These are phyloP conservation scores for Elaeis oleifera DNA, from an alignment of 202 grass and related monocot genomes.

Conservation along the genomic window DNA sequence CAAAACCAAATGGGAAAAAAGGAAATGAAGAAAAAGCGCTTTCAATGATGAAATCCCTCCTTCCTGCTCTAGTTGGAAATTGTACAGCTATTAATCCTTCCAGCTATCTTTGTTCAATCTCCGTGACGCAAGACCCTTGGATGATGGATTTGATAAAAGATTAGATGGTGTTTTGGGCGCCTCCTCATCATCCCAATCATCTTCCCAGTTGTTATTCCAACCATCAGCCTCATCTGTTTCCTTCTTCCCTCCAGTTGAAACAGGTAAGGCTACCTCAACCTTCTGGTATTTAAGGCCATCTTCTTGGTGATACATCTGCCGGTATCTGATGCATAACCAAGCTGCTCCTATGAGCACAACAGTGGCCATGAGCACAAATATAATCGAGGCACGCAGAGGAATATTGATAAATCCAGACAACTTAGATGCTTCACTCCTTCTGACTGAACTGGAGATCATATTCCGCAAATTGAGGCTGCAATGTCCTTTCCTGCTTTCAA, in stretches of 20 bases:
- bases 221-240: constrained; percentile 35
- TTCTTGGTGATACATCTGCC: constrained; percentile 14
- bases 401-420: constrained; percentile 15
- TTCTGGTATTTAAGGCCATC: constrained; percentile 37
- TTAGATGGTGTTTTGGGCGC: constrained; percentile 64
- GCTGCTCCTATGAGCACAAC: constrained; percentile 34
- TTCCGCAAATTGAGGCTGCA: constrained; percentile 62
- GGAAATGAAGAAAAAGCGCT: too few species aligned
- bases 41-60: too few species aligned
- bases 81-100: constrained; percentile 47
- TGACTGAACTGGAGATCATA: constrained; percentile 22
- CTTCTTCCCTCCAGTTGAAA: constrained; percentile 54
- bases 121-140: constrained; percentile 67
- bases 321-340: constrained; percentile 45
- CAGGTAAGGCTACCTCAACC: constrained; percentile 41
- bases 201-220: constrained; percentile 83
- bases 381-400: constrained; percentile 29
- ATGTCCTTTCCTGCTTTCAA: constrained; percentile 39
- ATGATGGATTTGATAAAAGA: constrained; percentile 51
- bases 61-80: too few species aligned
- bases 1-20: too few species aligned
- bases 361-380: constrained; percentile 30
- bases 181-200: constrained; percentile 85
- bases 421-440: constrained; percentile 32
- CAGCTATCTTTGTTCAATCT: constrained; percentile 72